phyloP scores from a whole-genome alignment of 2,329 filamentous ascomycete genomes.

The Phaeoacremonium minimum region DNA sequence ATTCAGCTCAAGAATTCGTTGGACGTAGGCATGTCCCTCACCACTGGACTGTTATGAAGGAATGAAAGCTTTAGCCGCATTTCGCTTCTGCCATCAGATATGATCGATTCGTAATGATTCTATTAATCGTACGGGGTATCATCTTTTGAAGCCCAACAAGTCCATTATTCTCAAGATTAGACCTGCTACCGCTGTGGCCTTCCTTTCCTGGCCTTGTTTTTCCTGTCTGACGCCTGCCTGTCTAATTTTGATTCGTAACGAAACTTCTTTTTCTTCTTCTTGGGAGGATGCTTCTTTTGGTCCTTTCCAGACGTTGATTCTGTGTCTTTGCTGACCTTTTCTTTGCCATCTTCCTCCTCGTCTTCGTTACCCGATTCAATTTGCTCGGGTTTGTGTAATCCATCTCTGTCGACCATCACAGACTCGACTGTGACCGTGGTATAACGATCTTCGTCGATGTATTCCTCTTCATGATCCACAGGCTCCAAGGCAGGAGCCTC shows the following conservation, averaged over 20 bases:
- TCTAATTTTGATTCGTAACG: constrained; percentile 88
- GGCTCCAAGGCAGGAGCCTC: constrained; percentile 35
- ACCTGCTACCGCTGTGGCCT: constrained; percentile 19
- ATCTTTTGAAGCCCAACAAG: not conserved
- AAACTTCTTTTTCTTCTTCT: constrained; percentile 88
- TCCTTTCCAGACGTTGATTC: constrained; percentile 39
- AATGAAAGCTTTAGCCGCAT: too few species aligned
- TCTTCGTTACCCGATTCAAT: constrained; percentile 29
- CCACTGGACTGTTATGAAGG: not conserved
- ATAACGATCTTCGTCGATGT: constrained; percentile 92
- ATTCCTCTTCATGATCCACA: constrained; percentile 84
- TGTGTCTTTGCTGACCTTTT: constrained; percentile 16
- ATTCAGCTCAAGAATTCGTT: not conserved
- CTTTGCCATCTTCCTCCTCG: constrained; percentile 21
- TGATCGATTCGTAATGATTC: too few species aligned
- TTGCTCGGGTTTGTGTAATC: constrained; percentile 55
- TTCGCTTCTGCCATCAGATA: too few species aligned
- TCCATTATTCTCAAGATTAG: too few species aligned
- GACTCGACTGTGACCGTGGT: constrained; percentile 93
- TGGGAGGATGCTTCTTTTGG: constrained; percentile 47
- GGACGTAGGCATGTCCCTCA: not conserved
- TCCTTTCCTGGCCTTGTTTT: constrained; percentile 62
- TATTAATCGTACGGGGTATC: not conserved
- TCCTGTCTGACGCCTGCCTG: constrained; percentile 68
- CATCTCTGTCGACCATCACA: constrained; percentile 73